Evolutionary conservation across 306 rosid genomes (phyloP).

Genomic region (Lagenaria siceraria): DNA sequence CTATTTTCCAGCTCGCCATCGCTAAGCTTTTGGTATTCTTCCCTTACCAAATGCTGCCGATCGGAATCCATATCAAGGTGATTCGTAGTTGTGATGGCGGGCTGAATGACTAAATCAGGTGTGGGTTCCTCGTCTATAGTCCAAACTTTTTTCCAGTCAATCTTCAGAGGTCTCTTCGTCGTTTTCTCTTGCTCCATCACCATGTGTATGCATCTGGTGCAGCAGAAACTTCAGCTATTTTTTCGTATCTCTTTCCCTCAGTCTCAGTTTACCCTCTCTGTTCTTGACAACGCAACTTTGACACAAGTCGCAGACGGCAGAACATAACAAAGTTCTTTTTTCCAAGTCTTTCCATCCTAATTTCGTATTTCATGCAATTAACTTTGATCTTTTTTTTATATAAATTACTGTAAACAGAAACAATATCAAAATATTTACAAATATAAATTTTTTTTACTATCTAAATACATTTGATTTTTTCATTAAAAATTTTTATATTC

Average conservation of each 20-base stretch:
- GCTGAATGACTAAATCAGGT: slow-evolving; percentile 13
- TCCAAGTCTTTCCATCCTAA: neutral
- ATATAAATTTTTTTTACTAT: too few relatives aligned
- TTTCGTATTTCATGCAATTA: too few relatives aligned
- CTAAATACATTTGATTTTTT: too few relatives aligned
- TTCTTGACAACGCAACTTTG: neutral
- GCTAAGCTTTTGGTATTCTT: neutral
- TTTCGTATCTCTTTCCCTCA: neutral
- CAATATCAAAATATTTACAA: too few relatives aligned
- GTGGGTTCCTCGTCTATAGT: slow-evolving; percentile 17
- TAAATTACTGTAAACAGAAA: too few relatives aligned
- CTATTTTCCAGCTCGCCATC: slow-evolving; percentile 27
- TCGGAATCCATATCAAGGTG: slow-evolving; percentile 15
- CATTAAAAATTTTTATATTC: too few relatives aligned
- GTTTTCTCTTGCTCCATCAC: slow-evolving; percentile 28
- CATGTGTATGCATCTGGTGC: slow-evolving; percentile 19
- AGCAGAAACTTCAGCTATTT: neutral
- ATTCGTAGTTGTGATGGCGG: neutral
- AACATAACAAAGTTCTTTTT: neutral
- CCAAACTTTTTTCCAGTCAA: slow-evolving; percentile 21
- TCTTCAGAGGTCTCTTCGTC: slow-evolving; percentile 5
- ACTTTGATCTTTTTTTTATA: too few relatives aligned
- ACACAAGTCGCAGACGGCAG: neutral
- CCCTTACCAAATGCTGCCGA: slow-evolving; percentile 2
- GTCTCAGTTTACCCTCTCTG: neutral